Conservation (phyloP, 1,284 basidiomycete species). For the Dichomitus squalens region DNA sequence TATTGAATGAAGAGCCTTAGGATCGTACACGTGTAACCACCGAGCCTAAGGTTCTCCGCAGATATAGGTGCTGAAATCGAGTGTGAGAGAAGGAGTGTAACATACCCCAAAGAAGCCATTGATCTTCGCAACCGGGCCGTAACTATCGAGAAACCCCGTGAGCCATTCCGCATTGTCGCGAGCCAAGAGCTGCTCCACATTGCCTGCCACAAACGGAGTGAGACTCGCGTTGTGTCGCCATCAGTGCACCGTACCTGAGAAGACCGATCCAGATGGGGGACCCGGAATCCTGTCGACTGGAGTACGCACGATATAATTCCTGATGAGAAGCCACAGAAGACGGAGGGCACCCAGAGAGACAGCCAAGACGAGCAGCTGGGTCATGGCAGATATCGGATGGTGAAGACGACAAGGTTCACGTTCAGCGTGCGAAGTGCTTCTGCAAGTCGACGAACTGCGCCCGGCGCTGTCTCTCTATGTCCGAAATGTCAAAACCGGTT, state of each 20-base stretch:
- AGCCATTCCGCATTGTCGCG: neutral
- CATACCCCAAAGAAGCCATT: constrained; percentile 2
- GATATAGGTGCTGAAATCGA: neutral
- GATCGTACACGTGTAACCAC: constrained; percentile 1
- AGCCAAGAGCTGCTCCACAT: neutral
- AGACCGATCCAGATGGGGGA: constrained; percentile 1
- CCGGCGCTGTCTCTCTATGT: too few relatives aligned
- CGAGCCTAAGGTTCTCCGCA: neutral
- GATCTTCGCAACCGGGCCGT: neutral
- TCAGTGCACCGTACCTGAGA: constrained; percentile 5
- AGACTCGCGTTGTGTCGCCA: too few relatives aligned
- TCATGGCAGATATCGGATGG: neutral
- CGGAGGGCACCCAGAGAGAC: neutral
- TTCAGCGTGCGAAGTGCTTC: too few relatives aligned
- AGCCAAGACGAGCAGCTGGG: neutral
- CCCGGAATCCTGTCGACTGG: constrained; percentile 11
- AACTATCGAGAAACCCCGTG: neutral
- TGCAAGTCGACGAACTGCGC: too few relatives aligned
- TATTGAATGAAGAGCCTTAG: neutral
- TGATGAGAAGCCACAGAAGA: neutral
- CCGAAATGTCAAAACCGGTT: too few relatives aligned
- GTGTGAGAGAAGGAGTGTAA: neutral
- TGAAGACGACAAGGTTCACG: too few relatives aligned
- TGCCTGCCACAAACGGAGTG: neutral
- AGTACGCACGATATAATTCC: constrained; percentile 3